Percentiles rank a stretch among this genome's conserved stretches.
phyloP scores from a whole-genome alignment of 2,329 filamentous ascomycete genomes.

The Neofusicoccum parvum region DNA sequence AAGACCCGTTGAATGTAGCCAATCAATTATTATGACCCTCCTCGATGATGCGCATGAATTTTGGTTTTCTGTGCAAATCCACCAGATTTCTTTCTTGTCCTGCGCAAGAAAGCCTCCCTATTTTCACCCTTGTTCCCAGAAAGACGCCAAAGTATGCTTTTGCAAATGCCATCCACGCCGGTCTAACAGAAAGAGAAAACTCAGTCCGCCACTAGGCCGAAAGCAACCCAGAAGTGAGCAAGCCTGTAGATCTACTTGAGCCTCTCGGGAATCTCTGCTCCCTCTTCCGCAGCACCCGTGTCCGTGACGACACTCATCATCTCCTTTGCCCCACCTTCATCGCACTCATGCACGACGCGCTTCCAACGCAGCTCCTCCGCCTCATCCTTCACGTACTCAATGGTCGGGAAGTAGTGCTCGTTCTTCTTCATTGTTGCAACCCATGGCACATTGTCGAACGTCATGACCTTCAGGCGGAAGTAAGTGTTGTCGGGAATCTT shows the following conservation, averaged over 20 bases:
- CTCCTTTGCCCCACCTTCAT: constrained; percentile 40
- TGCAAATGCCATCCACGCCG: constrained; percentile 7
- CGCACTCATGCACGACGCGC: constrained; percentile 57
- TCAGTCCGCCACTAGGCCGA: neutral
- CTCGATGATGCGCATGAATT: neutral
- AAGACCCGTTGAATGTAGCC: neutral
- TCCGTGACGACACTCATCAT: constrained; percentile 28
- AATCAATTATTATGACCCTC: neutral
- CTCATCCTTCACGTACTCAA: constrained; percentile 64
- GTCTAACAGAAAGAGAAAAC: neutral
- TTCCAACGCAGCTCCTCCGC: constrained; percentile 58
- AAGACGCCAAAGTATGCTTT: constrained; percentile 17
- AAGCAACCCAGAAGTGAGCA: neutral
- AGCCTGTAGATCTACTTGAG: neutral
- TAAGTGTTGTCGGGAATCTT: constrained; percentile 97
- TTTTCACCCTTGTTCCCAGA: neutral
- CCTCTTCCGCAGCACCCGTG: constrained; percentile 22
- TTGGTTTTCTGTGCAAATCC: neutral
- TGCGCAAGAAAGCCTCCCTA: neutral
- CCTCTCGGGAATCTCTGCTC: constrained; percentile 11
- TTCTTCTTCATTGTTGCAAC: constrained; percentile 99
- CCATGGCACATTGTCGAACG: constrained; percentile 98
- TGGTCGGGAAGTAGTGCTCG: constrained; percentile 84
- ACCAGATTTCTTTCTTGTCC: neutral
- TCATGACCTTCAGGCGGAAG: constrained; percentile 95